A percentile compares a stretch with the other conserved stretches of the same genome.
Evolutionary conservation across 2,329 filamentous ascomycete species (phyloP).

Genomic region (Botrytis aclada): DNA sequence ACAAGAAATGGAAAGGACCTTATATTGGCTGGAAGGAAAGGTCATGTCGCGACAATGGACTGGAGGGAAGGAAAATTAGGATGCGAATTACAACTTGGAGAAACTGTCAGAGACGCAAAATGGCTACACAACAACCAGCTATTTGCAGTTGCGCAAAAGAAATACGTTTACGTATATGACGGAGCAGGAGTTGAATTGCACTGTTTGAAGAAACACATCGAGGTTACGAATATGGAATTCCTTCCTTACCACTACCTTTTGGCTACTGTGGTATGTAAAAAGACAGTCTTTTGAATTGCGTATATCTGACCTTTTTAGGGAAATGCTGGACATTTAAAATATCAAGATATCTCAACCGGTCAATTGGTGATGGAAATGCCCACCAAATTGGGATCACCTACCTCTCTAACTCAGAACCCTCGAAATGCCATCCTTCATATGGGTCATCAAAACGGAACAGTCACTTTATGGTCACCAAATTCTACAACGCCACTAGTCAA

Average conservation of each 20-base stretch:
- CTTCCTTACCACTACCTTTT: conserved; percentile 94
- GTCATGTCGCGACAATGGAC: conserved; percentile 94
- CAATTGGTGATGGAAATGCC: conserved; percentile 82
- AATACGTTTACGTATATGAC: conserved; percentile 96
- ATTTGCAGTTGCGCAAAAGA: conserved; percentile 95
- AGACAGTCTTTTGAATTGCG: neutral
- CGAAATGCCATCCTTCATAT: conserved; percentile 90
- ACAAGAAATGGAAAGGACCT: conserved; percentile 84
- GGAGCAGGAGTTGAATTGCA: conserved; percentile 87
- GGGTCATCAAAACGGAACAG: conserved; percentile 91
- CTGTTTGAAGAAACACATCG: conserved; percentile 82
- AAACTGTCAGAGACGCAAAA: conserved; percentile 83
- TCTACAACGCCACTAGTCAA: conserved; percentile 83
- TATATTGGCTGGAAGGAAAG: conserved; percentile 82
- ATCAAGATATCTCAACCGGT: conserved; percentile 92
- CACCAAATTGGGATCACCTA: conserved; percentile 80
- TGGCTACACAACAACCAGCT: conserved; percentile 95
- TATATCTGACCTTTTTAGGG: conserved; percentile 47
- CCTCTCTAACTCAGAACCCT: conserved; percentile 81
- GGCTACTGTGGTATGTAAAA: conserved; percentile 68
- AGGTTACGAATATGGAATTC: conserved; percentile 92
- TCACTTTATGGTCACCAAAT: conserved; percentile 95
- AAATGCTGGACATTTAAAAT: conserved; percentile 81
- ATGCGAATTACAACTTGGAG: conserved; percentile 85
- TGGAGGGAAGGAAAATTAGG: conserved; percentile 90